Conservation (phyloP, 768 basidiomycete genomes). For the Leccinellum albellum region DNA sequence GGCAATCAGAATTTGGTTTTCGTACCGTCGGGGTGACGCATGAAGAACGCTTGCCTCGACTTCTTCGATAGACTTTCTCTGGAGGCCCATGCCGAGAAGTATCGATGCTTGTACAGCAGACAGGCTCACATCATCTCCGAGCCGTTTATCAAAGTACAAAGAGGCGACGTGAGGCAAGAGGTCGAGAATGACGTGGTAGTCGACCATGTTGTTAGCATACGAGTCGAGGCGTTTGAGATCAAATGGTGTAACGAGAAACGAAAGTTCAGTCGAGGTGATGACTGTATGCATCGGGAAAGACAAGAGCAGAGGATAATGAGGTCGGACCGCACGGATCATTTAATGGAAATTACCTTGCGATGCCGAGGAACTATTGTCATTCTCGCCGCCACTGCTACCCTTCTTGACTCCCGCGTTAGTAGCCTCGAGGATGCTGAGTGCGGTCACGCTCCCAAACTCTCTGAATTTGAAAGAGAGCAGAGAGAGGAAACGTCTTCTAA, state of each 20-base stretch:
- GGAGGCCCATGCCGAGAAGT: slow-evolving; percentile 82
- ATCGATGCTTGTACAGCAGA: slow-evolving; percentile 92
- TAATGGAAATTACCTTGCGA: slow-evolving; percentile 10
- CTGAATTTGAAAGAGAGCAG: slow-evolving; percentile 93
- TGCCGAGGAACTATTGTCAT: slow-evolving; percentile 29
- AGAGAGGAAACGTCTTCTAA: slow-evolving; percentile 83
- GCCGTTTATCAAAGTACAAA: slow-evolving; percentile 79
- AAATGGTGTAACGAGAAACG: slow-evolving; percentile 76
- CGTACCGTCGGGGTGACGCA: not conserved
- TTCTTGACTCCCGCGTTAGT: slow-evolving; percentile 60
- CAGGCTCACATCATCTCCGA: slow-evolving; percentile 62
- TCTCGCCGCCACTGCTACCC: slow-evolving; percentile 33
- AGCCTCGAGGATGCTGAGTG: slow-evolving; percentile 85
- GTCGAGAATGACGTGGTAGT: slow-evolving; percentile 95
- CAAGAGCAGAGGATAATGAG: not conserved
- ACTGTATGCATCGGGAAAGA: slow-evolving; percentile 3
- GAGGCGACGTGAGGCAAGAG: slow-evolving; percentile 75
- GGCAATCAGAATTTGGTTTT: slow-evolving; percentile 4
- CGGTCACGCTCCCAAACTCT: slow-evolving; percentile 85
- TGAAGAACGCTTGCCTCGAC: slow-evolving; percentile 60
- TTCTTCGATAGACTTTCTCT: slow-evolving; percentile 86
- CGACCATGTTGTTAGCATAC: slow-evolving; percentile 93
- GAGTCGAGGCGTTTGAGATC: slow-evolving; percentile 95
- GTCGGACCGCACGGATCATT: not conserved
- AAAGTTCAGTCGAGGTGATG: slow-evolving; percentile 42